Conservation (phyloP, 2,329 filamentous ascomycete genomes). For the Beauveria medogensis region DNA sequence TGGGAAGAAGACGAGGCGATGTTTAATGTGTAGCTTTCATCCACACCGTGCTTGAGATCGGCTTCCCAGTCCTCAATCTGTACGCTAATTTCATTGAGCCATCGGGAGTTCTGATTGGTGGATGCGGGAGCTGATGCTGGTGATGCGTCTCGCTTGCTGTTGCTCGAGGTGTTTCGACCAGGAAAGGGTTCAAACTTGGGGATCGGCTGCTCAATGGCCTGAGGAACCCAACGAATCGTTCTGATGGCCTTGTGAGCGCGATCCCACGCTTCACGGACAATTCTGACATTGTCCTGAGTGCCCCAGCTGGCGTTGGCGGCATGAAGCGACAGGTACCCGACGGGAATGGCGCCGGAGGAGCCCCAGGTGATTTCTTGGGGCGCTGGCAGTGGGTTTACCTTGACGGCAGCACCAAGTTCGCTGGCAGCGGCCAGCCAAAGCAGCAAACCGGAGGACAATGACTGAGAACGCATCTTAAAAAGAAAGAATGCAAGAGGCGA, state of each 20-base stretch:
- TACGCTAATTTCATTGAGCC: constrained; percentile 36
- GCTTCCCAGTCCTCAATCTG: constrained; percentile 35
- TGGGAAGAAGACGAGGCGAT: constrained; percentile 30
- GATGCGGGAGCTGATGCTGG: no score
- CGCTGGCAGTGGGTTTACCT: constrained; percentile 21
- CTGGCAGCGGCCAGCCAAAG: constrained; percentile 1
- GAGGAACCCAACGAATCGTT: constrained; percentile 44
- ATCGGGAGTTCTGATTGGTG: constrained; percentile 10
- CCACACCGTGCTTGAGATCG: constrained; percentile 45
- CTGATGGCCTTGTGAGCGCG: constrained; percentile 40
- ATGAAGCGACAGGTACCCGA: constrained; percentile 14
- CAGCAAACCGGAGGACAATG: neutral
- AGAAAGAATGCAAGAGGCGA: neutral
- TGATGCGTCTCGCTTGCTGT: constrained; percentile 23
- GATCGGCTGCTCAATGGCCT: constrained; percentile 43
- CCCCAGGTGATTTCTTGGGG: constrained; percentile 20
- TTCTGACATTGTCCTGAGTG: constrained; percentile 12
- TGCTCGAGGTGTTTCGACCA: constrained; percentile 23
- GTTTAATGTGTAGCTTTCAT: constrained; percentile 47
- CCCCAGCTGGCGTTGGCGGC: constrained; percentile 14
- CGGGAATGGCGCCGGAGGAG: constrained; percentile 16
- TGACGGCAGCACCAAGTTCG: constrained; percentile 12
- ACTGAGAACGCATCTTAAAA: constrained; percentile 3
- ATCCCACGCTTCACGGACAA: constrained; percentile 39
- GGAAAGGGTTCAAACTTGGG: constrained; percentile 43